Percentiles rank a stretch among this genome's conserved stretches.
These are phyloP conservation scores for Exophiala alcalophila DNA, from an alignment of 2,329 filamentous ascomycete species.

Conservation along the genomic window DNA sequence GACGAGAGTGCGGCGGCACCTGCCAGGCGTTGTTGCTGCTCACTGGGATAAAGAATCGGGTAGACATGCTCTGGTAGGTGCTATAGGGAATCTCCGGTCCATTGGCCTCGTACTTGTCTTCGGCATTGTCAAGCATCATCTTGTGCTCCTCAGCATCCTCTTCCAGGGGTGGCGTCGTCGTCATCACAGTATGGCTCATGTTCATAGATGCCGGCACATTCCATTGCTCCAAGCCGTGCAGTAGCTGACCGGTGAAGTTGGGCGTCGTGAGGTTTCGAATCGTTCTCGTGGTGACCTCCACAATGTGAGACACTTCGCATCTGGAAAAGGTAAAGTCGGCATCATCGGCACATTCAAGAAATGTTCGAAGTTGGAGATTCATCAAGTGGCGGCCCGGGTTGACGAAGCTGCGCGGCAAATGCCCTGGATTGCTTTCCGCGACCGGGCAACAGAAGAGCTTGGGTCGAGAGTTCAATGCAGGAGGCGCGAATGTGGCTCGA, in stretches of 20 bases:
- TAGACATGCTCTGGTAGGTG: conserved; percentile 24
- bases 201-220: conserved; percentile 4
- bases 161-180: conserved; percentile 19
- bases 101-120: conserved; percentile 9
- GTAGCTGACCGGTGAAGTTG: background rate
- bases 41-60: conserved; percentile 21
- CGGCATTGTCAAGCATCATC: too few relatives aligned
- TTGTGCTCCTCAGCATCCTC: conserved; percentile 4
- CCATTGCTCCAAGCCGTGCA: conserved; percentile 22
- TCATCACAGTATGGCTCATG: conserved; percentile 2
- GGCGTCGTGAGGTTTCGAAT: conserved; percentile 8
- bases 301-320: conserved; percentile 25
- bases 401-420: conserved; percentile 24
- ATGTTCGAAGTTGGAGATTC: conserved; percentile 23
- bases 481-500: conserved; percentile 11
- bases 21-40: conserved; percentile 23
- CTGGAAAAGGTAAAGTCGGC: conserved; percentile 12
- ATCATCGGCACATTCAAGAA: conserved; percentile 25
- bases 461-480: conserved; percentile 15
- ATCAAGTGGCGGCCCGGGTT: conserved; percentile 25
- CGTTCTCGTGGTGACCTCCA: conserved; percentile 22
- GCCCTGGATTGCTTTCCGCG: conserved; percentile 16
- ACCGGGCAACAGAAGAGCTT: conserved; percentile 24
- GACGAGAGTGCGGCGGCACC: conserved; percentile 20
- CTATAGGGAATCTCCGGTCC: conserved; percentile 16